A percentile compares a stretch with the other conserved stretches of the same genome.
Evolutionary conservation across 805 yeast genomes (phyloP).

Genomic region (Cyberlindnera maritima): DNA sequence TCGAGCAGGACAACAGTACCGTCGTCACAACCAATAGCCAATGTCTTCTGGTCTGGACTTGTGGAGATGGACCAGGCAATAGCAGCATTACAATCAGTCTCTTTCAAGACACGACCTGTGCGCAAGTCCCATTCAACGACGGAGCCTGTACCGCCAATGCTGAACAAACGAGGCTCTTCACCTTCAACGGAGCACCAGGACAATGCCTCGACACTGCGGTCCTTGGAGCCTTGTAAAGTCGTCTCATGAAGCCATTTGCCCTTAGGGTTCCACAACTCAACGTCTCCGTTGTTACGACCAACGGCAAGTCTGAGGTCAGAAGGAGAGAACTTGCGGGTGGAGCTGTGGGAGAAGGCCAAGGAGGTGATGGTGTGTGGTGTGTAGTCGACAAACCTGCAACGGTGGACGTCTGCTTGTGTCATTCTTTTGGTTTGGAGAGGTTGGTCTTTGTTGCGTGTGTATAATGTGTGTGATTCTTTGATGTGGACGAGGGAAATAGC

Average conservation of each 20-base stretch:
- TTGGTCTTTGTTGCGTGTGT: background rate
- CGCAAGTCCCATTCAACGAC: conserved; percentile 89
- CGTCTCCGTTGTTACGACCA: conserved; percentile 91
- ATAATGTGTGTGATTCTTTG: background rate
- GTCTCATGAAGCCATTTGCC: conserved; percentile 78
- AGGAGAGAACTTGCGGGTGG: conserved; percentile 46
- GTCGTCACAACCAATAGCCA: conserved; percentile 94
- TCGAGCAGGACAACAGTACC: conserved; percentile 85
- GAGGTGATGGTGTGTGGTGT: conserved; percentile 84
- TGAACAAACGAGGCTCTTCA: conserved; percentile 68
- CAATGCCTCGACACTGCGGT: conserved; percentile 84
- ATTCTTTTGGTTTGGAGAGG: background rate
- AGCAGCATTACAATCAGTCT: conserved; percentile 90
- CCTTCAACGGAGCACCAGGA: conserved; percentile 64
- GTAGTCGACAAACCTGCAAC: conserved; percentile 89
- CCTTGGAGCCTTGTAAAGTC: conserved; percentile 73
- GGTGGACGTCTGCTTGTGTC: conserved; percentile 47
- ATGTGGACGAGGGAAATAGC: too few relatives aligned
- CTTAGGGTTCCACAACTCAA: conserved; percentile 93
- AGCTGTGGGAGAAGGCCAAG: conserved; percentile 67
- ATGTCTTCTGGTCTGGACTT: conserved; percentile 53
- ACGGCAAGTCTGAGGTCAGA: conserved; percentile 75
- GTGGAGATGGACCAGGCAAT: conserved; percentile 86
- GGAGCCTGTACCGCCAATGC: conserved; percentile 90
- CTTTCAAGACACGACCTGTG: conserved; percentile 67